Conservation (phyloP, 768 basidiomycete genomes). For the Lyophyllum decastes region DNA sequence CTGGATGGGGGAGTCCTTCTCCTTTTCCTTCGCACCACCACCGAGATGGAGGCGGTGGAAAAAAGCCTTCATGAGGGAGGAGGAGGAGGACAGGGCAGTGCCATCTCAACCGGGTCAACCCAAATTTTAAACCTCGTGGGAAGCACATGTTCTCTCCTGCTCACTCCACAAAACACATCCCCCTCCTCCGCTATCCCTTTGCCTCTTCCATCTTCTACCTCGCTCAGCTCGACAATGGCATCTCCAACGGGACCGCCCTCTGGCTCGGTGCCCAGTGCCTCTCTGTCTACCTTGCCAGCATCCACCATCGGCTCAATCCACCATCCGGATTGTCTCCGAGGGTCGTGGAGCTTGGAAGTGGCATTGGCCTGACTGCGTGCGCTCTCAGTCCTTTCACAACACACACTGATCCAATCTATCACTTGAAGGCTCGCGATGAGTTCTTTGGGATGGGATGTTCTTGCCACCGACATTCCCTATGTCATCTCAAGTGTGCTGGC, state of each 20-base stretch:
- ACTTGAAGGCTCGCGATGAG: conserved; percentile 56
- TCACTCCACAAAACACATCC: conserved; percentile 64
- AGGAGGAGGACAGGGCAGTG: conserved; percentile 2
- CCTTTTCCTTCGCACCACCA: conserved; percentile 65
- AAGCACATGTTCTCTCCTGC: conserved; percentile 45
- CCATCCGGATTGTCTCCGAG: conserved; percentile 31
- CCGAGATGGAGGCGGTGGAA: conserved; percentile 74
- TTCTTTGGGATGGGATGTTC: conserved; percentile 72
- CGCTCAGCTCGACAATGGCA: conserved; percentile 59
- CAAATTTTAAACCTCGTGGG: conserved; percentile 27
- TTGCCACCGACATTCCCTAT: conserved; percentile 71
- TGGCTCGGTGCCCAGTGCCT: conserved; percentile 86
- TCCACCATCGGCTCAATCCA: conserved; percentile 25
- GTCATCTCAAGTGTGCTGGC: conserved; percentile 65
- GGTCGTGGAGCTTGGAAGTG: conserved; percentile 80
- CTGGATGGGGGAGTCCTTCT: conserved; percentile 40
- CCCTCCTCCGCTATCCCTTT: conserved; percentile 47
- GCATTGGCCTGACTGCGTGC: conserved; percentile 78
- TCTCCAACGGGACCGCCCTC: conserved; percentile 77
- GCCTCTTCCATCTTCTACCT: conserved; percentile 41
- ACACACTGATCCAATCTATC: not conserved
- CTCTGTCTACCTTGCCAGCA: conserved; percentile 54
- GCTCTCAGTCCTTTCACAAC: conserved; percentile 25
- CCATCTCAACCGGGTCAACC: conserved; percentile 24
- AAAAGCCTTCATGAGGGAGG: conserved; percentile 74